Evolutionary conservation across 1,139 yeast genomes (phyloP), one percentile per base, ranked within the genome.

Genomic region (Geotrichum histeridarum): DNA sequence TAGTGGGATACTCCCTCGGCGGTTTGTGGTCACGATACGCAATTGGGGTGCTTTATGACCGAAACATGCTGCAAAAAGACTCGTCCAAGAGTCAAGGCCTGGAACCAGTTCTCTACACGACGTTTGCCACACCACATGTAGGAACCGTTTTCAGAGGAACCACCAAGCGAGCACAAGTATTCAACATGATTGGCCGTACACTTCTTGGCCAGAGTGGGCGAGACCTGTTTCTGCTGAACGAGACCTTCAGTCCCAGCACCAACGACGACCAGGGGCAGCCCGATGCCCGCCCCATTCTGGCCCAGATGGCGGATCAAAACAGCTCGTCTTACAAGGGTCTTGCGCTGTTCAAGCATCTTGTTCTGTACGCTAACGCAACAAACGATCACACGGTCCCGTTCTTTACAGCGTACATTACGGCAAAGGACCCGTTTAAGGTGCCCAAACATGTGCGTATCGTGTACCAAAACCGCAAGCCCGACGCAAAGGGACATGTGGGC

Each of bases 111-210:
- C 50, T 61, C 15, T 72, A 84, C 65, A 77, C 90, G 14, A 86
- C 96, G 0, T 84, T 90, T 73, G 96, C 97, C 1, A 84, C 96
- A 1, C 98, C 98, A 0, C 97, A 90, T 70, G 73, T 89, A 7
- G 96, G 96, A 0, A 78, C 85, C 11, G 77, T 77, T 46, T 77
- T 75, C 62, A 73, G 72, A 54, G 57, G 59, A 14, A 68, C 72
- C 11, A 69, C 74, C 9, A 56, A 76, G 9, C 71, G 78, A 55
- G 79, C 81, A 54, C 62, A 66, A n/a, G 51, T 79, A 1, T 72
- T 86, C 53, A 86, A 86, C 62, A 63, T 69, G 12, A 53, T 84
- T 18, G 96, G 96, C 0, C 74, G 81, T 1, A 76, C 76, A 57
- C 63, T 86, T 1, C 73, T 89, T 35, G 96, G 96, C 0, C 75